phyloP scores from a whole-genome alignment of 2,329 filamentous ascomycete species.

The Xylaria multiplex region DNA sequence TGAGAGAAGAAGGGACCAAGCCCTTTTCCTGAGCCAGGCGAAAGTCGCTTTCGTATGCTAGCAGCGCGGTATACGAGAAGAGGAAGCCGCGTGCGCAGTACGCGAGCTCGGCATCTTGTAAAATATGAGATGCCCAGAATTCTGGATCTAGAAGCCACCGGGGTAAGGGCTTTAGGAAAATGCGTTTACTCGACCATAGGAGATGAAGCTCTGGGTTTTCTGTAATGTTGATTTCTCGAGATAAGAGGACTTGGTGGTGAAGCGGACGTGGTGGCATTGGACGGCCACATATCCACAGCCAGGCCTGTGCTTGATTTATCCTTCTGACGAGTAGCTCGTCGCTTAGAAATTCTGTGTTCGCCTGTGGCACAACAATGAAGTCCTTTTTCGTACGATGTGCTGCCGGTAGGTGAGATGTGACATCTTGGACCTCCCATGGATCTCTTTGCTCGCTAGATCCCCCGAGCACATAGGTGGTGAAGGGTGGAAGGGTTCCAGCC shows the following conservation, averaged over 20 bases:
- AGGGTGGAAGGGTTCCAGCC: constrained; percentile 20
- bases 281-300: constrained; percentile 48
- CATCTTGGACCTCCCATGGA: background rate
- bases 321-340: constrained; percentile 48
- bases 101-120: constrained; percentile 42
- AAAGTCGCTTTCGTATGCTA: constrained; percentile 54
- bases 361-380: constrained; percentile 44
- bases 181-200: constrained; percentile 53
- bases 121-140: constrained; percentile 50
- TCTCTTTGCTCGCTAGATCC: constrained; percentile 9
- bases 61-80: constrained; percentile 52
- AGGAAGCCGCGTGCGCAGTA: constrained; percentile 52
- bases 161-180: constrained; percentile 55
- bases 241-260: constrained; percentile 51
- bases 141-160: constrained; percentile 51
- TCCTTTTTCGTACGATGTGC: constrained; percentile 46
- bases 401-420: constrained; percentile 44
- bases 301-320: constrained; percentile 47
- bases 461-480: constrained; percentile 26
- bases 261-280: constrained; percentile 53
- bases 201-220: constrained; percentile 54
- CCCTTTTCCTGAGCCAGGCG: constrained; percentile 49
- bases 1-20: constrained; percentile 50
- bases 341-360: constrained; percentile 41
- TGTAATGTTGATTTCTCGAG: constrained; percentile 50